Percentiles rank a stretch among this genome's conserved stretches.
phyloP scores from a whole-genome alignment of 345 rosid genomes.

The Rubroshorea leprosula region DNA sequence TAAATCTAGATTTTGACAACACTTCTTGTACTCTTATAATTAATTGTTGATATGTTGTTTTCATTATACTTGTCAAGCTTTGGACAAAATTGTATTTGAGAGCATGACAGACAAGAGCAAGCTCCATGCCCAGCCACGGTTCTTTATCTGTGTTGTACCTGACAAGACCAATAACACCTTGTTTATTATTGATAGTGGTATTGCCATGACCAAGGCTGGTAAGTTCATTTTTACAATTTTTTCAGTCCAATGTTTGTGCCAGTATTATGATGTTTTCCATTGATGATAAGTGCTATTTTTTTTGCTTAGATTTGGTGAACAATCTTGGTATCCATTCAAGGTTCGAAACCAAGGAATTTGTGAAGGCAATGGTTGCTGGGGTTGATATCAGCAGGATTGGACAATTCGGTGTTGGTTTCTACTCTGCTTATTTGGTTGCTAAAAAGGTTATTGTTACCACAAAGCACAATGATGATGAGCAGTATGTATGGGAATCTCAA shows the following conservation, averaged over 20 bases:
- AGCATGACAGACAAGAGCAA: constrained; percentile 85
- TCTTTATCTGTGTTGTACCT: constrained; percentile 70
- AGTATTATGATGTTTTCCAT: too few species aligned
- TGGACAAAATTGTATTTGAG: constrained; percentile 86
- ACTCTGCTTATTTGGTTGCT: constrained; percentile 77
- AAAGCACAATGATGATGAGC: constrained; percentile 85
- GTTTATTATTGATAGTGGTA: constrained; percentile 69
- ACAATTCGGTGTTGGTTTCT: constrained; percentile 84
- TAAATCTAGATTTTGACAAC: too few species aligned
- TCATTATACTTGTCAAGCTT: too few species aligned
- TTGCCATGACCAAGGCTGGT: constrained; percentile 95
- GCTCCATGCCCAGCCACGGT: constrained; percentile 76
- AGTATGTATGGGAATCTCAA: constrained; percentile 89
- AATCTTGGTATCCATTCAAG: too few species aligned
- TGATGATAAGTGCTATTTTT: too few species aligned
- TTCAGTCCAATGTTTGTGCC: too few species aligned
- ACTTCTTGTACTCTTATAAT: too few species aligned
- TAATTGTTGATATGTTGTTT: too few species aligned
- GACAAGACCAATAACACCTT: constrained; percentile 60
- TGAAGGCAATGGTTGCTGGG: too few species aligned
- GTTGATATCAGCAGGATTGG: constrained; percentile 92
- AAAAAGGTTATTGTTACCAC: constrained; percentile 71
- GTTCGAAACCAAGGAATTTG: too few species aligned
- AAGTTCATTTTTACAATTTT: constrained; percentile 13
- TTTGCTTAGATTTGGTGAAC: too few species aligned